Evolutionary conservation across 208 protist genomes (phyloP), one percentile per base, ranked within the genome.

Genomic region (Endotrypanum monterogeii): DNA sequence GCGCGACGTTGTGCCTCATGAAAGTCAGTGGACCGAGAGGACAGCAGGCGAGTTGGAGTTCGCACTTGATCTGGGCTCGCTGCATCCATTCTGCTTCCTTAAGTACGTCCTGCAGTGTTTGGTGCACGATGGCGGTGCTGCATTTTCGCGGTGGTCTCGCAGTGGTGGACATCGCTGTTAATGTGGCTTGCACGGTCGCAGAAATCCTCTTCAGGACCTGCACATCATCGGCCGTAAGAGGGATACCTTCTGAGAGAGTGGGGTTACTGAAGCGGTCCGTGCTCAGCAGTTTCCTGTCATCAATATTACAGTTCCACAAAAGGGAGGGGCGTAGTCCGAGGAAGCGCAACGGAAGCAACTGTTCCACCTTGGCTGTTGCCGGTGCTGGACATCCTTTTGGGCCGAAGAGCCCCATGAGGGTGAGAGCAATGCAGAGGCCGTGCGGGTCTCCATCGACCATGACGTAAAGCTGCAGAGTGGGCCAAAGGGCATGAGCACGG

Each of bases 401-500:
- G 51, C 76, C 71, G 18, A 78, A 48, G 25, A 79, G 70, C 18
- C 83, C 83, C 84, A 92, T 85, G 35, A 85, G 74, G 3, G 86
- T 89, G 18, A 97, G 81, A 18, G 82, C 74, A 54, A 97, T 97
- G 63, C 74, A 72, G 51, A 97, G 30, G 1, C 92, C 92, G 56
- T 97, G 90, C 28, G 90, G 89, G 72, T 97, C 92, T 9, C 90
- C 92, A 54, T 97, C 92, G 5, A 94, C 90, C 35, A 97, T 82
- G 20, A 72, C 76, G 68, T 86, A 55, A 48, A 94, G 63, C 30
- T 86, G 85, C 28, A 94, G 48, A 6, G 30, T 9, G 7, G 88
- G 87, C 71, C 78, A 75, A 51, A 75, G 69, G 9, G 70, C 73
- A 77, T 93, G 88, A 23, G 88, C 48, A 37, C 82, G 84, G 14